Evolutionary conservation across 257 asterid species (phyloP).

Genomic region (Lycium barbarum): DNA sequence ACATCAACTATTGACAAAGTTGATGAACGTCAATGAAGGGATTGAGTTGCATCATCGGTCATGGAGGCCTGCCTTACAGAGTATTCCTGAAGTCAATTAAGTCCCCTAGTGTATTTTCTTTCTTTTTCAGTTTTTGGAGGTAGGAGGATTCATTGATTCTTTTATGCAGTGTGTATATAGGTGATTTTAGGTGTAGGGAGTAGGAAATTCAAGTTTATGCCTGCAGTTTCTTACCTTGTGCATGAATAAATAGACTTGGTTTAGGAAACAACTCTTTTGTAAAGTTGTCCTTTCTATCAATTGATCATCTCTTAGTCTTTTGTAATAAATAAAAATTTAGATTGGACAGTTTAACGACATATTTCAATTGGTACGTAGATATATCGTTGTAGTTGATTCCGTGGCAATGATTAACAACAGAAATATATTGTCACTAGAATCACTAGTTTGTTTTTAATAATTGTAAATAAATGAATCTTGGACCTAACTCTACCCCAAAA

Average conservation of each 20-base stretch:
- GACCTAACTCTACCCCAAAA: too few species aligned
- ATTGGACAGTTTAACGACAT: too few species aligned
- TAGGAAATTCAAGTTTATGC: neutral
- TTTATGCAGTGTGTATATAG: neutral
- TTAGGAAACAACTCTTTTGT: neutral
- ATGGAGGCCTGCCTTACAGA: constrained; percentile 58
- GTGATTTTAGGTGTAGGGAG: neutral
- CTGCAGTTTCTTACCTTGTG: neutral
- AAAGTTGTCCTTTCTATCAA: neutral
- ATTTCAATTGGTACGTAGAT: neutral
- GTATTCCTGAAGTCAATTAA: constrained; percentile 48
- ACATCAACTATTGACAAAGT: constrained; percentile 43
- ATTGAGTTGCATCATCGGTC: constrained; percentile 34
- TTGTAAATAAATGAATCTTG: too few species aligned
- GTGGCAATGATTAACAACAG: too few species aligned
- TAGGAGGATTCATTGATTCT: neutral
- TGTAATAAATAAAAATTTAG: neutral
- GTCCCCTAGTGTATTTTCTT: neutral
- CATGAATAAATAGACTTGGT: neutral
- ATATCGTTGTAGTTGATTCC: too few species aligned
- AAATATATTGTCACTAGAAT: too few species aligned
- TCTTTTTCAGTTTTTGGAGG: neutral
- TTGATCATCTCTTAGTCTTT: neutral
- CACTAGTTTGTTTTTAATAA: too few species aligned
- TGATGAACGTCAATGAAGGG: constrained; percentile 40